Conservation (phyloP, 1,284 basidiomycete species). For the Austroboletus olivaceoglutinosus region DNA sequence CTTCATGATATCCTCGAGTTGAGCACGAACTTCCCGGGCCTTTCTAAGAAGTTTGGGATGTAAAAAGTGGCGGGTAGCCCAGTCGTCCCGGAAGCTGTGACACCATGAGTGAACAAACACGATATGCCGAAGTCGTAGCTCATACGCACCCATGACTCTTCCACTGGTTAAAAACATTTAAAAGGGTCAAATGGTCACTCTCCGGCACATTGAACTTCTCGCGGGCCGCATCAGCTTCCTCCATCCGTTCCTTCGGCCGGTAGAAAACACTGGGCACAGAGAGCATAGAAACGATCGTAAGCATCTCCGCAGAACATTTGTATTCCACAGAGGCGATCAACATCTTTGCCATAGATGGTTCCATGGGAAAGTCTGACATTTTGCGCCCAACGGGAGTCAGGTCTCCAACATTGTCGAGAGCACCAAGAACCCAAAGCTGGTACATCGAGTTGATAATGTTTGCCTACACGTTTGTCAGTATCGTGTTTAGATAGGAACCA, state of each 20-base stretch:
- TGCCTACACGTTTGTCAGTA: constrained; percentile 47
- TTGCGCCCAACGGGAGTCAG: constrained; percentile 89
- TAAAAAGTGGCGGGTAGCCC: constrained; percentile 93
- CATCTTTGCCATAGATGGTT: constrained; percentile 98
- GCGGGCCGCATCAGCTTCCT: constrained; percentile 93
- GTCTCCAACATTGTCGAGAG: constrained; percentile 96
- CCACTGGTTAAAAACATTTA: constrained; percentile 99
- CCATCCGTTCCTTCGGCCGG: constrained; percentile 90
- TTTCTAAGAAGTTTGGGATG: constrained; percentile 96
- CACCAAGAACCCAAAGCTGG: constrained; percentile 97
- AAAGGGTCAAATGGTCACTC: constrained; percentile 92
- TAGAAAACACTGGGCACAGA: constrained; percentile 97
- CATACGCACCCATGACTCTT: constrained; percentile 80
- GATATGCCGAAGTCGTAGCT: not conserved
- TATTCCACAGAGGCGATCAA: constrained; percentile 94
- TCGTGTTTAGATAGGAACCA: constrained; percentile 48
- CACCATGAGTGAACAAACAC: constrained; percentile 2
- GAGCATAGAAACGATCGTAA: constrained; percentile 98
- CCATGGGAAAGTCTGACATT: constrained; percentile 99
- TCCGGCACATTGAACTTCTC: constrained; percentile 99
- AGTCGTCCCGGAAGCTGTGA: constrained; percentile 82
- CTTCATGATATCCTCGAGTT: constrained; percentile 98
- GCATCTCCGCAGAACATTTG: constrained; percentile 91
- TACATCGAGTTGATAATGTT: constrained; percentile 99
- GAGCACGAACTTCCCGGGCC: constrained; percentile 92